These are phyloP conservation scores for Radiomyces spectabilis DNA, from an alignment of 192 early-diverging fungal genomes.

Conservation along the genomic window DNA sequence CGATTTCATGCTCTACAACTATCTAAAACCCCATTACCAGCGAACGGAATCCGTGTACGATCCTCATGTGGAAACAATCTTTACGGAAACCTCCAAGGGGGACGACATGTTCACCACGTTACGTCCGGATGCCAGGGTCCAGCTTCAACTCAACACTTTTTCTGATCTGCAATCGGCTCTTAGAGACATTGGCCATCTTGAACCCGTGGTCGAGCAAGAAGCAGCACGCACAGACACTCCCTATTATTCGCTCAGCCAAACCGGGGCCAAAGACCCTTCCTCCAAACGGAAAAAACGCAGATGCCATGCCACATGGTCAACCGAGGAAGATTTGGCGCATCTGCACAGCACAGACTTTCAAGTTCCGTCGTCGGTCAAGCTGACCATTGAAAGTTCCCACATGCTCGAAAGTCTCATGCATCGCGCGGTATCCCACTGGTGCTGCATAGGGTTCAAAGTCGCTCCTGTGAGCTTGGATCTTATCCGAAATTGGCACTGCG, in stretches of 20 bases:
- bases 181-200: background rate
- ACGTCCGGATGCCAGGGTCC: no score
- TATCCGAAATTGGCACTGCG: slow-evolving; percentile 9
- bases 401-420: slow-evolving; percentile 14
- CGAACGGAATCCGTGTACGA: no score
- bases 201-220: no score
- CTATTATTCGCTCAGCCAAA: no score
- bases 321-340: background rate
- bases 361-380: slow-evolving; percentile 3
- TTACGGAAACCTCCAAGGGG: no score
- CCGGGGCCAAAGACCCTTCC: background rate
- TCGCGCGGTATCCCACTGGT: slow-evolving; percentile 12
- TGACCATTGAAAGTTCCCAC: slow-evolving; percentile 3
- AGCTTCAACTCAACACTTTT: background rate
- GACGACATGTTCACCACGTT: no score
- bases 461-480: slow-evolving; percentile 8
- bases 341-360: background rate
- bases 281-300: background rate
- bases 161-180: slow-evolving; percentile 4
- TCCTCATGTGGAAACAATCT: no score
- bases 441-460: slow-evolving; percentile 27
- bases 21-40: no score
- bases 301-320: background rate
- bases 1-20: no score
- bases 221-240: no score